phyloP scores from a whole-genome alignment of 805 yeast genomes.

The Ogataea siamensis region DNA sequence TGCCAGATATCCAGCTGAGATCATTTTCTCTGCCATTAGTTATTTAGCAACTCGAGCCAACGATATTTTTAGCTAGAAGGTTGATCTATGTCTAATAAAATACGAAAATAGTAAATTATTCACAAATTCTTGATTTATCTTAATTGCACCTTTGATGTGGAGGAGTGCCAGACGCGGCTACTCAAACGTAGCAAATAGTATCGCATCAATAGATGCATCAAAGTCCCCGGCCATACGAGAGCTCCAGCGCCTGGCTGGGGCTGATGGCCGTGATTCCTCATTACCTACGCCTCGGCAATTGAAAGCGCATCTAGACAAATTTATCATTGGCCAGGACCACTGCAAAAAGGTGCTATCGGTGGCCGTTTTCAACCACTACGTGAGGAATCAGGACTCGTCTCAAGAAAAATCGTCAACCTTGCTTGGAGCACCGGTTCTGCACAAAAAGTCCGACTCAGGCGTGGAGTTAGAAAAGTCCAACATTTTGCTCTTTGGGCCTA shows the following conservation, averaged over 20 bases:
- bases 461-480: slow-evolving; percentile 52
- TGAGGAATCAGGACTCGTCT: slow-evolving; percentile 41
- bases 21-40: too few species aligned
- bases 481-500: slow-evolving; percentile 55
- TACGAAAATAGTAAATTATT: too few species aligned
- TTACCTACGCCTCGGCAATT: slow-evolving; percentile 49
- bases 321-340: slow-evolving; percentile 54
- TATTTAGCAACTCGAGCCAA: too few species aligned
- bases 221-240: slow-evolving; percentile 5
- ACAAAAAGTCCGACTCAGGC: slow-evolving; percentile 33
- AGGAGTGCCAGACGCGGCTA: slow-evolving; percentile 4
- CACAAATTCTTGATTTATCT: too few species aligned
- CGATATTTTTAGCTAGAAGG: too few species aligned
- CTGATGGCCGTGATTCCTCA: slow-evolving; percentile 6
- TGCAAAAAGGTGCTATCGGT: slow-evolving; percentile 60
- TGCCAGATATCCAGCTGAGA: not conserved
- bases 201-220: slow-evolving; percentile 1
- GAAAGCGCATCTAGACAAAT: slow-evolving; percentile 46
- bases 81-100: too few species aligned
- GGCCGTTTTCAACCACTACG: slow-evolving; percentile 57
- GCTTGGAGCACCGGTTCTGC: slow-evolving; percentile 12
- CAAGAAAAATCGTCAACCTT: slow-evolving; percentile 7
- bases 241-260: slow-evolving; percentile 1
- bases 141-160: too few species aligned
- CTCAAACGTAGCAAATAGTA: slow-evolving; percentile 4